Percentiles rank a stretch among this genome's conserved stretches.
phyloP scores from a whole-genome alignment of 495 filamentous ascomycete genomes.

The Hyaloscypha bicolor region DNA sequence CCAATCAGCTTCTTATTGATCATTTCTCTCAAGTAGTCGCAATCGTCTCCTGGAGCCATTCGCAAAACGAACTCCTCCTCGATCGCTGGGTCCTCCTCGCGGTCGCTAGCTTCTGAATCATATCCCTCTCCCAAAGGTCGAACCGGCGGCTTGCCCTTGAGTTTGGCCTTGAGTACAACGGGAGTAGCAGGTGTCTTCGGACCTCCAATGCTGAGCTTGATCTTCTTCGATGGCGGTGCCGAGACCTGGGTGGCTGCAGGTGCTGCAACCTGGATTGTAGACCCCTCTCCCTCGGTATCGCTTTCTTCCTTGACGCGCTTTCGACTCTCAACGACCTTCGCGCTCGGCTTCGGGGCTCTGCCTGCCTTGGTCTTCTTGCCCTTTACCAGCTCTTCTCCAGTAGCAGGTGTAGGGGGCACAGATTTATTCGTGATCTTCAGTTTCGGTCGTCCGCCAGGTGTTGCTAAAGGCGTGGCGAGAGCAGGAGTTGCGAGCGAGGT shows the following conservation, averaged over 20 bases:
- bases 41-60: constrained; percentile 82
- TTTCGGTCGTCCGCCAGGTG: constrained; percentile 38
- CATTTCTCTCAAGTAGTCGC: constrained; percentile 73
- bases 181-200: constrained; percentile 42
- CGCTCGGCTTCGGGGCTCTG: constrained; percentile 47
- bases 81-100: constrained; percentile 81
- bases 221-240: constrained; percentile 31
- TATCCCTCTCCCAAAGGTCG: constrained; percentile 82
- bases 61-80: constrained; percentile 88
- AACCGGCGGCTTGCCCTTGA: constrained; percentile 62
- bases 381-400: constrained; percentile 23
- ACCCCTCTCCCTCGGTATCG: constrained; percentile 43
- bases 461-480: constrained; percentile 14
- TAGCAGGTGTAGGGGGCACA: constrained; percentile 45
- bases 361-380: constrained; percentile 50
- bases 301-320: constrained; percentile 45
- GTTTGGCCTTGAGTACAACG: constrained; percentile 50
- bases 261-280: constrained; percentile 31
- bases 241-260: not conserved
- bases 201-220: constrained; percentile 45
- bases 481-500: constrained; percentile 29
- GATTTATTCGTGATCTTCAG: constrained; percentile 50
- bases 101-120: constrained; percentile 94
- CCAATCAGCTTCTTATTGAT: constrained; percentile 76
- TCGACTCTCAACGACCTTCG: constrained; percentile 44